A percentile compares a stretch with the other conserved stretches of the same genome.
Evolutionary conservation across 148 eudicot species (phyloP).

Genomic region (Dianthus caryophyllus): DNA sequence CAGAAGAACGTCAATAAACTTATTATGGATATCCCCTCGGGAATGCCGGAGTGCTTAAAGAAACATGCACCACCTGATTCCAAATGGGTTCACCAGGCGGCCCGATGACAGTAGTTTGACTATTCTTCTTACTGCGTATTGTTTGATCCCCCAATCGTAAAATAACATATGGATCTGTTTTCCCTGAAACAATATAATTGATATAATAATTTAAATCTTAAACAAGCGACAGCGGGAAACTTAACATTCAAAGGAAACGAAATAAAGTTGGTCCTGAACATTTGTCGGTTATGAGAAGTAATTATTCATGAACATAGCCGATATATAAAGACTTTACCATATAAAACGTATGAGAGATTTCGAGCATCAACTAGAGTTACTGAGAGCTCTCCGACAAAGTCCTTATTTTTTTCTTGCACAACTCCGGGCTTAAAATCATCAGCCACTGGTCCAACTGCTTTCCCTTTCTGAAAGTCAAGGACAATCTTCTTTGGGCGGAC

Average conservation of each 20-base stretch:
- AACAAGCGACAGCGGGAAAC: neutral
- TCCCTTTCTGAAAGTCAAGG: constrained; percentile 84
- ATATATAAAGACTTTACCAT: constrained; percentile 38
- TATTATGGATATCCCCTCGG: neutral
- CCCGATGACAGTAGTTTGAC: constrained; percentile 95
- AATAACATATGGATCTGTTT: constrained; percentile 90
- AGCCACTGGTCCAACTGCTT: constrained; percentile 79
- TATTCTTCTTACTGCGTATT: constrained; percentile 84
- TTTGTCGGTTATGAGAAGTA: neutral
- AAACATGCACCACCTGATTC: constrained; percentile 72
- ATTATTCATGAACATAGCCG: neutral
- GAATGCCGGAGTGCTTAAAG: neutral
- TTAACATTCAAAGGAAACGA: neutral
- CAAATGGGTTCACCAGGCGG: constrained; percentile 97
- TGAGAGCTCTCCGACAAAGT: constrained; percentile 89
- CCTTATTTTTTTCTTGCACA: constrained; percentile 73
- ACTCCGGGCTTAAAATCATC: constrained; percentile 58
- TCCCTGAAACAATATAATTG: constrained; percentile 41
- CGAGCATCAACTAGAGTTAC: constrained; percentile 97
- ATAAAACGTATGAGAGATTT: constrained; percentile 63
- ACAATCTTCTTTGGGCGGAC: constrained; percentile 97
- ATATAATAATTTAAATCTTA: neutral
- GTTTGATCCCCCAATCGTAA: constrained; percentile 83
- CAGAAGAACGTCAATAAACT: neutral
- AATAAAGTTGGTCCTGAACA: neutral